phyloP scores from a whole-genome alignment of 163 green algal species.

The Coccomyxa subellipsoidea region DNA sequence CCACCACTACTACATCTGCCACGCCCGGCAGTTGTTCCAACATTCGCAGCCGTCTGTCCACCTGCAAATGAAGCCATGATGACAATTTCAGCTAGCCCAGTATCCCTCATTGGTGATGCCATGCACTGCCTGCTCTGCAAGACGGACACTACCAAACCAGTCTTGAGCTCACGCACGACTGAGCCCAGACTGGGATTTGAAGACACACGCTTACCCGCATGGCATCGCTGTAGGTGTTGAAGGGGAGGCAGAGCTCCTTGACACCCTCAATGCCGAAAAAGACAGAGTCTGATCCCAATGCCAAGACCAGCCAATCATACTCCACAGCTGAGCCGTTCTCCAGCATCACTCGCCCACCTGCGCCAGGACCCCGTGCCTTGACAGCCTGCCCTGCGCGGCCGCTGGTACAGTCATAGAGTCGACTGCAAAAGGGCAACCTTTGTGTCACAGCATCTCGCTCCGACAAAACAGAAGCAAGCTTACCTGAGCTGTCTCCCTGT shows the following conservation, averaged over 20 bases:
- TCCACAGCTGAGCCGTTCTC: slow-evolving; percentile 53
- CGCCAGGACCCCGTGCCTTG: background rate
- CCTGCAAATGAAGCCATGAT: too few species aligned
- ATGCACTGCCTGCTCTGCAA: background rate
- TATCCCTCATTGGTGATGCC: too few species aligned
- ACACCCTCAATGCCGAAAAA: slow-evolving; percentile 74
- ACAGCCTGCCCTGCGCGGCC: background rate
- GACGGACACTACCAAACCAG: background rate
- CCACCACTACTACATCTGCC: slow-evolving; percentile 73
- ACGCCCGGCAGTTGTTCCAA: background rate
- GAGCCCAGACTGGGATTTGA: background rate
- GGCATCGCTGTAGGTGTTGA: slow-evolving; percentile 80
- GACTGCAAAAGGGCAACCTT: too few species aligned
- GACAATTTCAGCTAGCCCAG: too few species aligned
- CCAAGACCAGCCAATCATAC: slow-evolving; percentile 91
- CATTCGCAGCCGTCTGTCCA: background rate
- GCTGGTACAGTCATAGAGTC: too few species aligned
- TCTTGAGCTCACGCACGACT: too few species aligned
- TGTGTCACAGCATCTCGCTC: too few species aligned
- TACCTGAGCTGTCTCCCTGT: background rate
- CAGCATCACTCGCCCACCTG: slow-evolving; percentile 52
- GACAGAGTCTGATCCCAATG: slow-evolving; percentile 71
- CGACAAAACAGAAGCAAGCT: too few species aligned
- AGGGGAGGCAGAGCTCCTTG: slow-evolving; percentile 71
- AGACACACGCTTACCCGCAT: slow-evolving; percentile 36